Evolutionary conservation across 768 basidiomycete genomes (phyloP).

Genomic region (Solioccasus polychromus): DNA sequence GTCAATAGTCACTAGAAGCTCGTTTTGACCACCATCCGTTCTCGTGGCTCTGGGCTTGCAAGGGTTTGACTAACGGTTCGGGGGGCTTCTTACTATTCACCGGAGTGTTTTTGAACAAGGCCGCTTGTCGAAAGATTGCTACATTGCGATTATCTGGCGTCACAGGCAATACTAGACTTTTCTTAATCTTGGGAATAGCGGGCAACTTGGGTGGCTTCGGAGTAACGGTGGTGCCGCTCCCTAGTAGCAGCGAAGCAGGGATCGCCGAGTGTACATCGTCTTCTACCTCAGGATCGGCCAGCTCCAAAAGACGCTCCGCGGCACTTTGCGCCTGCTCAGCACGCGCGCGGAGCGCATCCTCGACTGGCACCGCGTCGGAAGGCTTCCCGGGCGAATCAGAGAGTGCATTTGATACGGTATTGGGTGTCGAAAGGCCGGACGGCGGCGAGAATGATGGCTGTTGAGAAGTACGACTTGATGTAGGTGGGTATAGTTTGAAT

Average conservation of each 20-base stretch:
- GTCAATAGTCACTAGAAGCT: conserved; percentile 54
- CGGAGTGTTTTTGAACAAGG: conserved; percentile 81
- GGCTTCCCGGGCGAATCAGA: conserved; percentile 51
- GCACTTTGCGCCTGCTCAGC: conserved; percentile 94
- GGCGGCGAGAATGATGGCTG: conserved; percentile 52
- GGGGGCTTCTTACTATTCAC: conserved; percentile 46
- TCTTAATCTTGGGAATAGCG: conserved; percentile 32
- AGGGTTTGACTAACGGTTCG: conserved; percentile 64
- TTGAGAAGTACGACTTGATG: conserved; percentile 38
- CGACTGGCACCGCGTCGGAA: conserved; percentile 52
- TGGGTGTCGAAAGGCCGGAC: conserved; percentile 49
- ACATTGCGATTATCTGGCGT: conserved; percentile 65
- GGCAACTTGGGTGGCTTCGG: conserved; percentile 39
- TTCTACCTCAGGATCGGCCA: conserved; percentile 78
- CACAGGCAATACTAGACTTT: conserved; percentile 41
- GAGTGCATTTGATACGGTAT: conserved; percentile 54
- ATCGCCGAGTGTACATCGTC: conserved; percentile 48
- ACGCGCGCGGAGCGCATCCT: conserved; percentile 81
- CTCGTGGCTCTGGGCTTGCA: conserved; percentile 66
- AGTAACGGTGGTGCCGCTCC: conserved; percentile 35
- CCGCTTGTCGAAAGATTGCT: conserved; percentile 68
- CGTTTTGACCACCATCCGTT: conserved; percentile 85
- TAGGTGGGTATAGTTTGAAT: conserved; percentile 48
- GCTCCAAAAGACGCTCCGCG: conserved; percentile 81
- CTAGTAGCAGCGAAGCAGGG: conserved; percentile 52